phyloP scores from a whole-genome alignment of 1,139 yeast species.

The Blastobotrys buckinghamii region DNA sequence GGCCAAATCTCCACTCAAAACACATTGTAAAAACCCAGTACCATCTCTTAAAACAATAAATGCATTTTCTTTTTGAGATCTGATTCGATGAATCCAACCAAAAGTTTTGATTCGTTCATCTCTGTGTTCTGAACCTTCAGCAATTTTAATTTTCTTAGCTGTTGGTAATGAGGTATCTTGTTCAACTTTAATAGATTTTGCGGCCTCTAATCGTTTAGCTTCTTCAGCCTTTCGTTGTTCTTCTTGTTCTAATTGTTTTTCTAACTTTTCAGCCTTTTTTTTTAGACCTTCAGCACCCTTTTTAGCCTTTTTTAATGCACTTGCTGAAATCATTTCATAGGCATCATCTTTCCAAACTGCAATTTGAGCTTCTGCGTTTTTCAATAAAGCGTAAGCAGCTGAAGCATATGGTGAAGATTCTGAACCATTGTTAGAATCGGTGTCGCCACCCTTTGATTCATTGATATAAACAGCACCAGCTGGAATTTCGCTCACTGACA shows the following conservation, averaged over 20 bases:
- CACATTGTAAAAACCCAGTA: constrained; percentile 82
- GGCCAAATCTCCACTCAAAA: constrained; percentile 86
- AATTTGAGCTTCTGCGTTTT: constrained; percentile 48
- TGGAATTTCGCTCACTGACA: constrained; percentile 9
- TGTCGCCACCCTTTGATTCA: constrained; percentile 67
- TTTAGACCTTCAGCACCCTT: constrained; percentile 91
- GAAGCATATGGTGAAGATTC: constrained; percentile 67
- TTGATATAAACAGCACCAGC: constrained; percentile 48
- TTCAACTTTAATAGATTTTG: constrained; percentile 60
- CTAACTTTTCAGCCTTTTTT: constrained; percentile 83
- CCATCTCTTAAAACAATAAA: constrained; percentile 95
- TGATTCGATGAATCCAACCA: constrained; percentile 96
- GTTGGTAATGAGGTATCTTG: constrained; percentile 69
- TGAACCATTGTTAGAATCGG: constrained; percentile 48
- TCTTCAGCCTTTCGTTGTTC: constrained; percentile 57
- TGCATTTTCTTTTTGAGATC: constrained; percentile 87
- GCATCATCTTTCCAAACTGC: constrained; percentile 56
- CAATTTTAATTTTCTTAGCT: constrained; percentile 65
- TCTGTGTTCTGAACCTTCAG: constrained; percentile 45
- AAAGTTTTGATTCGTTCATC: constrained; percentile 66
- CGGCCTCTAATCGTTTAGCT: constrained; percentile 66
- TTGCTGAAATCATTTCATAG: constrained; percentile 79
- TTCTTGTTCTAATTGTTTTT: constrained; percentile 55
- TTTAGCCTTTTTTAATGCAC: constrained; percentile 93
- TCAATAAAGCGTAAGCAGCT: constrained; percentile 73